These are phyloP conservation scores for Candida taoyuanica DNA, from an alignment of 805 yeast species.

Conservation along the genomic window DNA sequence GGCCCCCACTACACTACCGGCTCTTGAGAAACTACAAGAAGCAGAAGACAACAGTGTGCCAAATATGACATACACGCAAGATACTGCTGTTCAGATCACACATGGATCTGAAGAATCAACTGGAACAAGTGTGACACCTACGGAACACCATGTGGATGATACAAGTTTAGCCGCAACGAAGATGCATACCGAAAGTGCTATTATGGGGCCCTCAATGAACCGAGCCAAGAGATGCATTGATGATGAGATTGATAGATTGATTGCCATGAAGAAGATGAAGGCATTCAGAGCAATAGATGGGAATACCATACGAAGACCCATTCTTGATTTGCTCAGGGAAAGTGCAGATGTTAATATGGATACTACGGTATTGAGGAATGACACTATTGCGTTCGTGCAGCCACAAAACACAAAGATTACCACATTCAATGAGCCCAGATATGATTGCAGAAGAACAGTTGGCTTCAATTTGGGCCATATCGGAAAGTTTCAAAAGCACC, in stretches of 20 bases:
- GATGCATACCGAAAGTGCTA: not conserved
- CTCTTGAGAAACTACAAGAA: too few species aligned
- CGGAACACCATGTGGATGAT: too few species aligned
- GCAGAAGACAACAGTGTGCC: too few species aligned
- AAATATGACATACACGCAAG: conserved; percentile 1
- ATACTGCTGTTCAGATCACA: not conserved
- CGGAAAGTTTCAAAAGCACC: conserved; percentile 3
- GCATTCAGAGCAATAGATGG: not conserved
- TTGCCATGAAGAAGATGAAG: conserved; percentile 7
- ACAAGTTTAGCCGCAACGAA: too few species aligned
- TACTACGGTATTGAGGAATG: too few species aligned
- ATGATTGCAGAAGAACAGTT: conserved; percentile 1
- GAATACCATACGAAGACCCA: not conserved
- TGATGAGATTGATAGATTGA: conserved; percentile 19
- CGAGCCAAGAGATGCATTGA: conserved; percentile 15
- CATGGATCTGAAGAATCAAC: too few species aligned
- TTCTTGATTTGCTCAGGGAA: not conserved
- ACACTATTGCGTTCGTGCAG: too few species aligned
- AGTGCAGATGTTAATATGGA: not conserved
- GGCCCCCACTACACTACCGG: too few species aligned
- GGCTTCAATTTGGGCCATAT: conserved; percentile 10
- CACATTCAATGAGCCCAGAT: not conserved
- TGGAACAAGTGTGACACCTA: too few species aligned
- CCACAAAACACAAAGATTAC: too few species aligned
- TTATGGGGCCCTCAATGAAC: not conserved